Percentiles rank a stretch among this genome's conserved stretches.
Evolutionary conservation across 169 alveolate species (phyloP).

Genomic region (Plasmodium fragile): DNA sequence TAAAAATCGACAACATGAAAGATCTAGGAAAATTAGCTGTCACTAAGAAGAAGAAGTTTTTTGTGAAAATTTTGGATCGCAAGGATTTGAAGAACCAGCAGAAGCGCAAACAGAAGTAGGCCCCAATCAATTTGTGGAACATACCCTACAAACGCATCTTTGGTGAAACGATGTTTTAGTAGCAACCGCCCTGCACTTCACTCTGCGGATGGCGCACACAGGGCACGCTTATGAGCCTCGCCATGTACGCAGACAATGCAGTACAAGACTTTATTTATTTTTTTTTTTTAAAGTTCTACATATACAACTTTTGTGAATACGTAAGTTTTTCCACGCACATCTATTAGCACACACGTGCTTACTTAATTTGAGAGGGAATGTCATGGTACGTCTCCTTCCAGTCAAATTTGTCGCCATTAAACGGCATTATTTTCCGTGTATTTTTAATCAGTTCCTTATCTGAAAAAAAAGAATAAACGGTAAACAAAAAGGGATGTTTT

Average conservation of each 20-base stretch:
- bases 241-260: slow-evolving; percentile 1
- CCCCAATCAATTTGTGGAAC: background rate
- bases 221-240: background rate
- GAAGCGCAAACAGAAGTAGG: background rate
- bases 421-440: slow-evolving; percentile 56
- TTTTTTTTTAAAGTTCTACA: background rate
- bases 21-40: slow-evolving; percentile 67
- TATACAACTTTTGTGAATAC: background rate
- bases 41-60: slow-evolving; percentile 64
- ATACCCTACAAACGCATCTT: background rate
- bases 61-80: slow-evolving; percentile 47
- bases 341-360: background rate
- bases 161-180: background rate
- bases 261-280: background rate
- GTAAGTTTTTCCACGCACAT: background rate
- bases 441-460: slow-evolving; percentile 31
- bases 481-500: background rate
- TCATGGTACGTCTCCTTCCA: slow-evolving; percentile 67
- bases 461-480: background rate
- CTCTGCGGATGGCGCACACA: background rate
- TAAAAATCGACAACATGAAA: slow-evolving; percentile 35
- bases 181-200: background rate
- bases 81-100: slow-evolving; percentile 24
- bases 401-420: slow-evolving; percentile 61
- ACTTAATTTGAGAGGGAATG: slow-evolving; percentile 55